Base-by-base conservation (phyloP, 768 basidiomycete genomes). In the Leccinum boreale region DNA sequence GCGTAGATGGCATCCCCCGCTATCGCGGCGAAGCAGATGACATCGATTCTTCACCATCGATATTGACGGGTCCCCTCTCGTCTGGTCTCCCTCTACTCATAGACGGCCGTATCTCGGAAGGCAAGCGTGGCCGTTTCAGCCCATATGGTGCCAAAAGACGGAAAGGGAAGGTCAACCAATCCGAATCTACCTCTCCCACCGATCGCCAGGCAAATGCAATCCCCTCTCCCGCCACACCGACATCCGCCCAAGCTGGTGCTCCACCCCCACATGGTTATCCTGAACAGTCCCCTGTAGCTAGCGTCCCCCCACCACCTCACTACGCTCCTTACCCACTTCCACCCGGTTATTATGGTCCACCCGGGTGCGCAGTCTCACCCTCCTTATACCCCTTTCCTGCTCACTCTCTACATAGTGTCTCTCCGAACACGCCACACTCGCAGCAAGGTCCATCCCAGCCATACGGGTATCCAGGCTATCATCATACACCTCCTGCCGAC, bases 21-120 rank as follows among this genome's bases (percentile, higher is more conserved):
- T 97, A 95, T 71, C 81, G 88, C 46, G 90, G 90, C 47, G 90
- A 92, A 66, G 87, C 89, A 24, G 90, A 92, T 69, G 90, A 92
- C 52, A 73, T 81, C 26, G 84, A 85, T 45, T 63, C 73, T 0
- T 75, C 81, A 6, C 75, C 78, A 0, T 67, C 71, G 7, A 60
- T 78, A 49, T 62, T 79, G 47, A 60, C 78, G 7, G 73, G 78
- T 0, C 78, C 79, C 0, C 62, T 81, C 24, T 79, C 80, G 2
- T 73, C 77, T 12, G 78, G 75, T 28, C 70, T 79, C 26, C 81
- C 81, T 12, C 80, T 84, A 39, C 76, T 82, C 42, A 78, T 77
- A 1, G 81, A 82, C 42, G 74, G 75, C 28, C 78, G 77, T 50
- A 58, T 77, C 24, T 59, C 77, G 1, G 81, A 81, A 31, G 64